Percentiles rank a stretch among this genome's conserved stretches.
phyloP scores from a whole-genome alignment of 305 asterid species.

The Fraxinus xanthoxyloides region DNA sequence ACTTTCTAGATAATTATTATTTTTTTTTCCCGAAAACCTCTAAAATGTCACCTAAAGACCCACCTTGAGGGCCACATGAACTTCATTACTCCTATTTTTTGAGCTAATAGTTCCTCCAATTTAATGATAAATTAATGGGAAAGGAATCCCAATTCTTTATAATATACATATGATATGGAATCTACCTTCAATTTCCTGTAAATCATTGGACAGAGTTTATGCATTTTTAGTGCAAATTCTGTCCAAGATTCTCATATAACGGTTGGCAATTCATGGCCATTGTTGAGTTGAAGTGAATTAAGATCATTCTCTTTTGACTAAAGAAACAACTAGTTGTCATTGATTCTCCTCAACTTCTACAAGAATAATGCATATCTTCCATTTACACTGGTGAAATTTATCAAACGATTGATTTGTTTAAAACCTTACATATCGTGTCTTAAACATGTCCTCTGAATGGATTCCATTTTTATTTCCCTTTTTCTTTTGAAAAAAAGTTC shows the following conservation, averaged over 20 bases:
- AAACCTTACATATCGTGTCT: not conserved
- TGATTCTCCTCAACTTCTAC: not conserved
- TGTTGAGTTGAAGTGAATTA: slow-evolving; percentile 1
- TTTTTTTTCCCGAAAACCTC: too few species aligned
- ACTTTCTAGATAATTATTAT: too few species aligned
- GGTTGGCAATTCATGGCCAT: slow-evolving; percentile 7
- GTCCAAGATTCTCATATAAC: not conserved
- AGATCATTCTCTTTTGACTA: not conserved
- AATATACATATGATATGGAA: not conserved
- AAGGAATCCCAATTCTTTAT: not conserved
- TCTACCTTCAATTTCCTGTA: not conserved
- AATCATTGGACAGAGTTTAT: not conserved
- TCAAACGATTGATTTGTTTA: not conserved
- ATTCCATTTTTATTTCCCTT: not conserved
- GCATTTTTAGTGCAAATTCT: not conserved
- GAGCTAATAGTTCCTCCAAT: not conserved
- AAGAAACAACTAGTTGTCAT: slow-evolving; percentile 5
- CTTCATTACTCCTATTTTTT: not conserved
- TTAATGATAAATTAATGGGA: not conserved
- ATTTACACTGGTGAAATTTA: not conserved
- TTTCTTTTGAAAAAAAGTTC: too few species aligned
- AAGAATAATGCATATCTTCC: slow-evolving; percentile 4
- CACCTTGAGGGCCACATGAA: too few species aligned
- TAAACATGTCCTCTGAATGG: not conserved
- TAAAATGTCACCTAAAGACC: too few species aligned